Evolutionary conservation across 768 basidiomycete genomes (phyloP).

Genomic region (Xanthoconium stramineum): DNA sequence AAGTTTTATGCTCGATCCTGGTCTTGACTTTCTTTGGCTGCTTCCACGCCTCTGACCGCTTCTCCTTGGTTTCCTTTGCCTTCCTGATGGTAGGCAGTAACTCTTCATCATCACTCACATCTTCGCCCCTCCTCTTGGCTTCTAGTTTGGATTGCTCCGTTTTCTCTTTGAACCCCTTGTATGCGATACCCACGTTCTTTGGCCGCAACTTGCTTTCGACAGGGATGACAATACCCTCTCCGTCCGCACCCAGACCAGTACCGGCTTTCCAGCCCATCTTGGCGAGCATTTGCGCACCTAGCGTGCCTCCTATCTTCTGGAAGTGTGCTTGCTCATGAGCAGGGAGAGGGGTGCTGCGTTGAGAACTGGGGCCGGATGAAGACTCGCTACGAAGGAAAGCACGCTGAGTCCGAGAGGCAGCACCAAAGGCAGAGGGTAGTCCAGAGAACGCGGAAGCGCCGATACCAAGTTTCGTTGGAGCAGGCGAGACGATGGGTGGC

Average conservation of each 20-base stretch:
- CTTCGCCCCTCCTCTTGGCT: slow-evolving; percentile 70
- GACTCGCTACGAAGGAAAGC: slow-evolving; percentile 55
- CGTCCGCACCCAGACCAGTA: slow-evolving; percentile 67
- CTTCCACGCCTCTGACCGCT: slow-evolving; percentile 82
- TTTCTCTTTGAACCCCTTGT: slow-evolving; percentile 84
- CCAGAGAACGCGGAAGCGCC: slow-evolving; percentile 24
- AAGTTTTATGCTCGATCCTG: slow-evolving; percentile 91
- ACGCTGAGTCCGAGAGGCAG: slow-evolving; percentile 36
- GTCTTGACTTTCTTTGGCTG: slow-evolving; percentile 80
- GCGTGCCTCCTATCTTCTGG: slow-evolving; percentile 65
- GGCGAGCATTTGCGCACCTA: slow-evolving; percentile 85
- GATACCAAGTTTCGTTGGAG: slow-evolving; percentile 17
- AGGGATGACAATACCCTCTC: slow-evolving; percentile 84
- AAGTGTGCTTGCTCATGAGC: slow-evolving; percentile 79
- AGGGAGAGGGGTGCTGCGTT: slow-evolving; percentile 50
- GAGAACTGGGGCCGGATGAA: slow-evolving; percentile 39
- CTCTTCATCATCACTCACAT: slow-evolving; percentile 70
- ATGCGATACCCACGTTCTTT: slow-evolving; percentile 84
- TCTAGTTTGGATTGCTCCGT: slow-evolving; percentile 82
- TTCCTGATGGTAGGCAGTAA: slow-evolving; percentile 24
- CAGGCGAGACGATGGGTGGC: slow-evolving; percentile 29
- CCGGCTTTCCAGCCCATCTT: slow-evolving; percentile 96
- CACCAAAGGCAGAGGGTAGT: slow-evolving; percentile 40
- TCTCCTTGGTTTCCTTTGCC: slow-evolving; percentile 53
- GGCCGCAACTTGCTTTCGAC: slow-evolving; percentile 83